A percentile compares a stretch with the other conserved stretches of the same genome.
Evolutionary conservation across 2,329 filamentous ascomycete genomes (phyloP).

Genomic region (Myrmaecium sp.): DNA sequence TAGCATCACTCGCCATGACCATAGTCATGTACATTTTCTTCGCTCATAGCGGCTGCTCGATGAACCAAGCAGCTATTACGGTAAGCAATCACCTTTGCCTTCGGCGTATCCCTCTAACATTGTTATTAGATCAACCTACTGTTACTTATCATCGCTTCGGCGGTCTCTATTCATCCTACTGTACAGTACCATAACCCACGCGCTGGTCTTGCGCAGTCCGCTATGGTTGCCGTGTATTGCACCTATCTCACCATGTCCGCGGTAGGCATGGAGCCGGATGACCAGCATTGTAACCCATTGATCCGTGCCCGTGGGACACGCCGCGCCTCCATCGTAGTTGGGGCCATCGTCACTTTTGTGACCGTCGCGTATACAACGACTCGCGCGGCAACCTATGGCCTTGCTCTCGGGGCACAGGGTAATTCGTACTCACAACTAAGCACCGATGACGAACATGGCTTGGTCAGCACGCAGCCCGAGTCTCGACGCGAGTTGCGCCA

Average conservation of each 20-base stretch:
- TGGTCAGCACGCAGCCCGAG: conserved; percentile 72
- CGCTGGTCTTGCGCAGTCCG: conserved; percentile 88
- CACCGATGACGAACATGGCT: conserved; percentile 66
- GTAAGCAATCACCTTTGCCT: conserved; percentile 19
- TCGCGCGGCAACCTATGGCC: conserved; percentile 78
- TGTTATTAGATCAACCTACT: conserved; percentile 55
- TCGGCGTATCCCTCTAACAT: conserved; percentile 3
- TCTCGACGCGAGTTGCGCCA: conserved; percentile 79
- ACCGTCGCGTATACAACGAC: conserved; percentile 97
- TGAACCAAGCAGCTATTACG: conserved; percentile 94
- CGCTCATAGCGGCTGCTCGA: conserved; percentile 60
- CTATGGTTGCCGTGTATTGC: conserved; percentile 95
- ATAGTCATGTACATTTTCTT: conserved; percentile 97
- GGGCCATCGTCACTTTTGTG: conserved; percentile 88
- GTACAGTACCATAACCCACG: conserved; percentile 87
- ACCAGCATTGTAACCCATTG: conserved; percentile 86
- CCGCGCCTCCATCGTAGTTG: conserved; percentile 78
- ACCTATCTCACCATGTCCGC: conserved; percentile 97
- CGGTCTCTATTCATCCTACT: conserved; percentile 73
- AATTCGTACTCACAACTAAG: conserved; percentile 40
- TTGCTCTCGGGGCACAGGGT: conserved; percentile 51
- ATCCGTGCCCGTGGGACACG: conserved; percentile 72
- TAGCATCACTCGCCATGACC: conserved; percentile 82
- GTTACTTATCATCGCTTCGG: conserved; percentile 62
- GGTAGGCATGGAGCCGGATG: conserved; percentile 95